These are phyloP conservation scores for Boletus bicolor DNA, from an alignment of 768 basidiomycete species.

Conservation along the genomic window DNA sequence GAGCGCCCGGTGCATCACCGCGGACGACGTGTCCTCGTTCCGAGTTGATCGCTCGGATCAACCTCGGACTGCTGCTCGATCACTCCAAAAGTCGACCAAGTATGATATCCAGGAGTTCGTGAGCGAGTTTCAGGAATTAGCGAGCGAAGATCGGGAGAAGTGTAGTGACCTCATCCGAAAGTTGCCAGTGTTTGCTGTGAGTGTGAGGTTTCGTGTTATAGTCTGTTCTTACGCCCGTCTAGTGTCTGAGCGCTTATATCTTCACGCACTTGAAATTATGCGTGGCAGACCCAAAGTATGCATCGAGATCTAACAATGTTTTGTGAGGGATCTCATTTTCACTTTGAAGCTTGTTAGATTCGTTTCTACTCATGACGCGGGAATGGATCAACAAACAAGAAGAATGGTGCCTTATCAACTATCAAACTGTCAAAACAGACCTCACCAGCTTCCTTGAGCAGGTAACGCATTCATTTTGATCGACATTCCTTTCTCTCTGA, in stretches of 20 bases:
- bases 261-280: conserved; percentile 29
- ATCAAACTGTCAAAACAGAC: conserved; percentile 15
- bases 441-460: conserved; percentile 13
- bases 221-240: not conserved
- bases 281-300: conserved; percentile 12
- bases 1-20: conserved; percentile 13
- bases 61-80: conserved; percentile 18
- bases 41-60: conserved; percentile 24
- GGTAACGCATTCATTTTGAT: not conserved
- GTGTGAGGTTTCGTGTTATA: not conserved
- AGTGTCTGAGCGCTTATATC: conserved; percentile 24
- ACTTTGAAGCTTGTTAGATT: conserved; percentile 15
- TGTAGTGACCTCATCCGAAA: conserved; percentile 17
- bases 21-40: conserved; percentile 24
- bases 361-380: conserved; percentile 12
- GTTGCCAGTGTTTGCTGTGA: conserved; percentile 23
- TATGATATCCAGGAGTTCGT: conserved; percentile 23
- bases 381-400: conserved; percentile 21
- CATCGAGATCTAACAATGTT: not conserved
- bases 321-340: not conserved
- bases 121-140: conserved; percentile 9
- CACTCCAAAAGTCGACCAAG: conserved; percentile 21
- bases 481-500: not conserved
- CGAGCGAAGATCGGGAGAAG: conserved; percentile 11
- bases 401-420: conserved; percentile 26